A percentile compares a stretch with the other conserved stretches of the same genome.
Conservation (phyloP, 169 alveolate species). For the Cryptosporidium muris region DNA sequence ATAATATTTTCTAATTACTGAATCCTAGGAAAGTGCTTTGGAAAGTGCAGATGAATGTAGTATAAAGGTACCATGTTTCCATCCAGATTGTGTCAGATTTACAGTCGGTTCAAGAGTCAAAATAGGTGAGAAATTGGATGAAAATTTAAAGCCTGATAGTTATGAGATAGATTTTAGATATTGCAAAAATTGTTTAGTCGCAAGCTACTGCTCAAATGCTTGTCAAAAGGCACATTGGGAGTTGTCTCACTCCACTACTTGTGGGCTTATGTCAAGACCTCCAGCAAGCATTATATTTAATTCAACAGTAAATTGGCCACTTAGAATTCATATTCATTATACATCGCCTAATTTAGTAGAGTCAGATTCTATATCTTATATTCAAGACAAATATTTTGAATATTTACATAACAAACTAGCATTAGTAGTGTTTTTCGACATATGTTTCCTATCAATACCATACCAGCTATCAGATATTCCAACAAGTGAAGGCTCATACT, state of each 20-base stretch:
- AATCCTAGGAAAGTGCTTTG: slow-evolving; percentile 36
- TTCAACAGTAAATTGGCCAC: slow-evolving; percentile 71
- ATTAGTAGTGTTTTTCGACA: slow-evolving; percentile 55
- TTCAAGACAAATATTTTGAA: slow-evolving; percentile 62
- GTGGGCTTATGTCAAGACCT: slow-evolving; percentile 66
- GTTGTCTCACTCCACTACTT: slow-evolving; percentile 54
- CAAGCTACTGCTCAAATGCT: slow-evolving; percentile 56
- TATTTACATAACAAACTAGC: slow-evolving; percentile 27
- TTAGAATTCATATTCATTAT: slow-evolving; percentile 46
- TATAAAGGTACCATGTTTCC: slow-evolving; percentile 67
- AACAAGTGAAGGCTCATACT: neutral
- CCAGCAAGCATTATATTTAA: slow-evolving; percentile 48
- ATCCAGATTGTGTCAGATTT: slow-evolving; percentile 48
- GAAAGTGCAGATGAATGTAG: slow-evolving; percentile 48
- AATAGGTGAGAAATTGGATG: neutral
- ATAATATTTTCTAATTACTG: neutral
- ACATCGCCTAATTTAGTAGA: slow-evolving; percentile 25
- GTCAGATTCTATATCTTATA: slow-evolving; percentile 39
- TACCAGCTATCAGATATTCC: slow-evolving; percentile 17
- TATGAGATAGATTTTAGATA: slow-evolving; percentile 55
- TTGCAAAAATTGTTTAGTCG: slow-evolving; percentile 66
- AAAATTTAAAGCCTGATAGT: neutral
- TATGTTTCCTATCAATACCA: slow-evolving; percentile 48
- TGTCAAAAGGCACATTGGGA: slow-evolving; percentile 69
- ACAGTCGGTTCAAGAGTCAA: slow-evolving; percentile 67